Conservation (phyloP, 2,329 filamentous ascomycete species). For the Ophiostoma himal-ulmi region DNA sequence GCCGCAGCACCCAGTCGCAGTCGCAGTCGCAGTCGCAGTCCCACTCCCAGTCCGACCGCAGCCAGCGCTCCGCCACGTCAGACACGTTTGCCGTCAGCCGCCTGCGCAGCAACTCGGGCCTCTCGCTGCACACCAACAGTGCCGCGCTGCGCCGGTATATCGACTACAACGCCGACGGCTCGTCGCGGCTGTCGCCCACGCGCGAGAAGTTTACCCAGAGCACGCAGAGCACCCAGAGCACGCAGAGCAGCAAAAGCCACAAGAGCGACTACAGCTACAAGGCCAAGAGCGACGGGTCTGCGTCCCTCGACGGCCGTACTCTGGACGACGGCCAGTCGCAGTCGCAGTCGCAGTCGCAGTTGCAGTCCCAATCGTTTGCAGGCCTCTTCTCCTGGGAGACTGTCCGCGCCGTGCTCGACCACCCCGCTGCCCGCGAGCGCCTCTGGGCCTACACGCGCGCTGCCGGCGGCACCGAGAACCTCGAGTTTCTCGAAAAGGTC, state of each 20-base stretch:
- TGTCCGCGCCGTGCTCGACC: conserved; percentile 46
- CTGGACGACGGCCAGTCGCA: not conserved
- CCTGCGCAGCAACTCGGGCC: conserved; percentile 43
- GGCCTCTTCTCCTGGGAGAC: conserved; percentile 40
- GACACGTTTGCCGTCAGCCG: conserved; percentile 24
- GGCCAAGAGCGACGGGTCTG: conserved; percentile 31
- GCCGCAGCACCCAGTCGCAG: not conserved
- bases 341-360: not conserved
- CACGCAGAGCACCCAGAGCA: not conserved
- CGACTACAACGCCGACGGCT: conserved; percentile 41
- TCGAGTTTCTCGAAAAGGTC: conserved; percentile 46
- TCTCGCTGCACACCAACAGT: conserved; percentile 42
- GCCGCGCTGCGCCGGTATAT: conserved; percentile 42
- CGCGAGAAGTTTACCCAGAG: not conserved
- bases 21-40: not conserved
- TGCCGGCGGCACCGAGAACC: conserved; percentile 42
- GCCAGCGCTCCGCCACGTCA: not conserved
- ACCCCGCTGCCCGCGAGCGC: conserved; percentile 42
- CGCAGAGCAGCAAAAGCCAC: not conserved
- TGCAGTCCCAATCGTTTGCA: not conserved
- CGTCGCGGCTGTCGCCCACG: conserved; percentile 29
- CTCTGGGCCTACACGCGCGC: conserved; percentile 47
- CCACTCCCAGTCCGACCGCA: not conserved
- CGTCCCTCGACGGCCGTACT: conserved; percentile 35
- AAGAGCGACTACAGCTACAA: conserved; percentile 24